Percentiles rank a stretch among this genome's conserved stretches.
phyloP scores from a whole-genome alignment of 176 grass and related monocot genomes.

The Triticum turgidum region DNA sequence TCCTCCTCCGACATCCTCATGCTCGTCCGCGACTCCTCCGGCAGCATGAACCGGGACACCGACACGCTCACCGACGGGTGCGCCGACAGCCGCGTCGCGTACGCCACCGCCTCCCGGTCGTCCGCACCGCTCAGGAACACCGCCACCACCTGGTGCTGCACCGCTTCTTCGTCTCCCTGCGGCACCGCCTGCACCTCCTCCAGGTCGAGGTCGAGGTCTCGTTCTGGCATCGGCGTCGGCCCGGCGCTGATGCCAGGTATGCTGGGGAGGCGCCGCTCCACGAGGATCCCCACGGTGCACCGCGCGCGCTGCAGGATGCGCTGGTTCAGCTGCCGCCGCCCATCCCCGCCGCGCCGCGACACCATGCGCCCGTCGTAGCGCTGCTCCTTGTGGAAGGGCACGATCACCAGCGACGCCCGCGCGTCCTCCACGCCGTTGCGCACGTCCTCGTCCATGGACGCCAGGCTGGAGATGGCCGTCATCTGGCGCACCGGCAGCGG shows the following conservation, averaged over 20 bases:
- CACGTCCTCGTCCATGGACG: conserved; percentile 62
- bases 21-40: conserved; percentile 25
- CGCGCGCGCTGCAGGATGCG: conserved; percentile 45
- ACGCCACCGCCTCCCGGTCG: conserved; percentile 64
- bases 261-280: conserved; percentile 41
- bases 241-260: background rate
- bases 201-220: background rate
- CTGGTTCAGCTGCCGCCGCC: conserved; percentile 39
- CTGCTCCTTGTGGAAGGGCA: conserved; percentile 80
- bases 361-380: conserved; percentile 72
- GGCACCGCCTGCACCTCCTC: too few species aligned
- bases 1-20: conserved; percentile 26
- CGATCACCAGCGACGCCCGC: conserved; percentile 45
- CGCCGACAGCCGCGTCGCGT: conserved; percentile 42
- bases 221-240: too few species aligned
- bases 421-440: conserved; percentile 59
- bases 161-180: background rate
- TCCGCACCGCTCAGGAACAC: conserved; percentile 65
- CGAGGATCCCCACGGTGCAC: conserved; percentile 68
- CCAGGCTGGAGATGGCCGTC: conserved; percentile 51
- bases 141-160: conserved; percentile 34
- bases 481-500: conserved; percentile 40
- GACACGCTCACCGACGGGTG: conserved; percentile 38
- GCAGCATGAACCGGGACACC: conserved; percentile 39
- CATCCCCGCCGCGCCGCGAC: conserved; percentile 40